phyloP scores from a whole-genome alignment of 106 monocot genomes.

The Gastrodia elata region DNA sequence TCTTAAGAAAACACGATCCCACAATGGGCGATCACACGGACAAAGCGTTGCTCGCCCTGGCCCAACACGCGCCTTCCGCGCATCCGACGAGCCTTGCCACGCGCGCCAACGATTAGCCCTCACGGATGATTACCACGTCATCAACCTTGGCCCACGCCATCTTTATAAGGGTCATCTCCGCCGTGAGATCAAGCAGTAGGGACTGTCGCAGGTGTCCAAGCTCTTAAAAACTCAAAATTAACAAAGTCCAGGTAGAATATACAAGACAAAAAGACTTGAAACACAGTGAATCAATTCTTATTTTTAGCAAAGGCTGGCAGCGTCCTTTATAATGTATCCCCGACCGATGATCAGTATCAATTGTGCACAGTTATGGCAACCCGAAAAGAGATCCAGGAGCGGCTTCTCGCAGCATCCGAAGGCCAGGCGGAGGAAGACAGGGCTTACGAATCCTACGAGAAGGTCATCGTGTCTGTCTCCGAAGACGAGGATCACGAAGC shows the following conservation, averaged over 20 bases:
- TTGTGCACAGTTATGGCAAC: not conserved
- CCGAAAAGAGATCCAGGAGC: not conserved
- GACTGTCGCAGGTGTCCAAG: too few relatives aligned
- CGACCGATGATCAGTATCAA: not conserved
- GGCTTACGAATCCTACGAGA: conserved; percentile 55
- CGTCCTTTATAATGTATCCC: not conserved
- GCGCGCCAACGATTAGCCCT: not conserved
- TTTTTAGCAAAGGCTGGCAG: too few relatives aligned
- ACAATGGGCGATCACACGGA: not conserved
- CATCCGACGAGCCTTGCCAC: not conserved
- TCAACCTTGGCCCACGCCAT: not conserved
- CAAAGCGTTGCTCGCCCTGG: not conserved
- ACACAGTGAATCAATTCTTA: too few relatives aligned
- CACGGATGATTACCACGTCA: not conserved
- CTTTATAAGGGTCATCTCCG: not conserved
- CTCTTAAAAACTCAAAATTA: too few relatives aligned
- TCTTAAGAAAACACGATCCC: not conserved
- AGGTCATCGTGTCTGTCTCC: conserved; percentile 26
- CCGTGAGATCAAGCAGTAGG: too few relatives aligned
- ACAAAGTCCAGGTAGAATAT: too few relatives aligned
- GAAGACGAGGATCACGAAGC: conserved; percentile 10
- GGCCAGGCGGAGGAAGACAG: conserved; percentile 30
- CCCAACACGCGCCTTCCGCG: not conserved
- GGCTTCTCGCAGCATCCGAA: not conserved
- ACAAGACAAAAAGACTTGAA: too few relatives aligned